Conservation (phyloP, 345 rosid species). For the Euphorbia tirucalli region DNA sequence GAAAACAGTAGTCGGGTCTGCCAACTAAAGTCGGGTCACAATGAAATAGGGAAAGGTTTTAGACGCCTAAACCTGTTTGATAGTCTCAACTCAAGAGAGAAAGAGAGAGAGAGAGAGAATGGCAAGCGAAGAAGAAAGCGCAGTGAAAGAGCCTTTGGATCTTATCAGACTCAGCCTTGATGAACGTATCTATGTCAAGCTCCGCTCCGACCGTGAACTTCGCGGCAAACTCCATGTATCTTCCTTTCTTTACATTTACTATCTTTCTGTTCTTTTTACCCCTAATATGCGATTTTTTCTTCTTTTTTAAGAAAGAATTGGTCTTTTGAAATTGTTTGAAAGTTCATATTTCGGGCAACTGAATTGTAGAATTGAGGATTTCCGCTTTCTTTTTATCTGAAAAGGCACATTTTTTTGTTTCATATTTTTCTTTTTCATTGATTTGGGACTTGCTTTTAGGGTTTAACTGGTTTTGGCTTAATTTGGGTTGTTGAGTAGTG, state of each 20-base stretch:
- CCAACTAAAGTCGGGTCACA: background rate
- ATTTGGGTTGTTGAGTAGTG: background rate
- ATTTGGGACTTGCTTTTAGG: background rate
- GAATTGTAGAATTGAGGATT: background rate
- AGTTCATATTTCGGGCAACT: background rate
- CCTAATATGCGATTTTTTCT: background rate
- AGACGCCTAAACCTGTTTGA: too few species aligned
- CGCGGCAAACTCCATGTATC: constrained; percentile 97
- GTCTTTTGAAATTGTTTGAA: background rate
- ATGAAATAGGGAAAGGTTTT: background rate
- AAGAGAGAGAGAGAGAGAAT: constrained; percentile 24
- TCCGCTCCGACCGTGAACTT: constrained; percentile 97
- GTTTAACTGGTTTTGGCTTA: background rate
- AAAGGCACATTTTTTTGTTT: background rate
- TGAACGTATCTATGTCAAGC: constrained; percentile 98
- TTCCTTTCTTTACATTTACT: too few species aligned
- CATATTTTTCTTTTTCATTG: background rate
- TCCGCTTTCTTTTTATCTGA: background rate
- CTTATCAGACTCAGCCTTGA: constrained; percentile 93
- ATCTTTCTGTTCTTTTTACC: background rate
- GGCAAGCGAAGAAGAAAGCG: constrained; percentile 92
- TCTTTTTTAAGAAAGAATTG: too few species aligned
- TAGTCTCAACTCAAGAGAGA: background rate
- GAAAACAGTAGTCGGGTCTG: too few species aligned
- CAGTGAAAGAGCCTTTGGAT: constrained; percentile 99